These are phyloP conservation scores for Candida suzukii DNA, from an alignment of 805 yeast species.

Conservation along the genomic window DNA sequence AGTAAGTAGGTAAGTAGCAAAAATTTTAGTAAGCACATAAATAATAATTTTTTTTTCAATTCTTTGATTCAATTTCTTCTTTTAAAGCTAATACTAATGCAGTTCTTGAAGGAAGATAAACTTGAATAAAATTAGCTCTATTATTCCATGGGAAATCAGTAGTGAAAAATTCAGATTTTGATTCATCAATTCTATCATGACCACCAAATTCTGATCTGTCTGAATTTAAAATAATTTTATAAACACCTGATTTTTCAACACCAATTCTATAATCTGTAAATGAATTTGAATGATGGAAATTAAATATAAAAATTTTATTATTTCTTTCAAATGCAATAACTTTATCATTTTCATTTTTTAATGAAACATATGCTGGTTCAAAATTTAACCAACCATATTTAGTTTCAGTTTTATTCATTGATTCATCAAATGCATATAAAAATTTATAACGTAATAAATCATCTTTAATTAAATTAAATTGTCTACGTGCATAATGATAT, in stretches of 20 bases:
- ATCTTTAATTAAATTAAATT: slow-evolving; percentile 82
- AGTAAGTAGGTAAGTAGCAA: too few relatives aligned
- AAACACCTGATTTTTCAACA: slow-evolving; percentile 72
- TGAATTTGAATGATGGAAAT: slow-evolving; percentile 82
- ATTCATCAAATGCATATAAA: slow-evolving; percentile 75
- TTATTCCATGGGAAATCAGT: slow-evolving; percentile 75
- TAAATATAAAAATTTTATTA: slow-evolving; percentile 77
- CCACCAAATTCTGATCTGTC: slow-evolving; percentile 77
- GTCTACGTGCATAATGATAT: slow-evolving; percentile 92
- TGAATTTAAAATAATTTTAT: slow-evolving; percentile 66
- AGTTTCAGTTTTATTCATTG: slow-evolving; percentile 72
- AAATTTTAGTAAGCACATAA: too few relatives aligned
- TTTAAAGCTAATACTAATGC: slow-evolving; percentile 53
- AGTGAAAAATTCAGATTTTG: slow-evolving; percentile 52
- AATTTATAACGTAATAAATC: slow-evolving; percentile 71
- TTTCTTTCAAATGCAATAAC: slow-evolving; percentile 85
- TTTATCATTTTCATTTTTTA: slow-evolving; percentile 86
- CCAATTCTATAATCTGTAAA: slow-evolving; percentile 87
- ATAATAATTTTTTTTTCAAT: not conserved
- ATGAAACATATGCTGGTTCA: slow-evolving; percentile 75
- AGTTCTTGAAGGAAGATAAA: slow-evolving; percentile 73
- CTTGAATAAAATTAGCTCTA: slow-evolving; percentile 68
- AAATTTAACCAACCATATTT: slow-evolving; percentile 63
- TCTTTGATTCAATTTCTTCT: slow-evolving; percentile 13
- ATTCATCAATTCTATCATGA: slow-evolving; percentile 60